A percentile compares a stretch with the other conserved stretches of the same genome.
Conservation (phyloP, 371 early-diverging fungal species). For the Apophysomyces variabilis region DNA sequence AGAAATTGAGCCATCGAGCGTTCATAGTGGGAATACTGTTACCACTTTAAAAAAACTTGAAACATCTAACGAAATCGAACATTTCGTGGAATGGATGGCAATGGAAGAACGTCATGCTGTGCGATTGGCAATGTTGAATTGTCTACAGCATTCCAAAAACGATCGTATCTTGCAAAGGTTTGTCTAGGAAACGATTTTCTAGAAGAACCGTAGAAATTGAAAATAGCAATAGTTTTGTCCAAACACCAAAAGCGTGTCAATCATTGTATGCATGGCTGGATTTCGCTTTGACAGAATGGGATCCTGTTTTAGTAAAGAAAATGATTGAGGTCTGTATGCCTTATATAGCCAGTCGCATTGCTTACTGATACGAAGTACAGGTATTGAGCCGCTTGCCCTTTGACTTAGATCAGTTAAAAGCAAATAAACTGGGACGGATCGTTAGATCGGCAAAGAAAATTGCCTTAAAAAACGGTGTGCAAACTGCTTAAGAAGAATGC, state of each 20-base stretch:
- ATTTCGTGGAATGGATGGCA: conserved; percentile 9
- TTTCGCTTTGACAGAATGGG: conserved; percentile 1
- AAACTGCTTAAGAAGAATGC: too few species aligned
- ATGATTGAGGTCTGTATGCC: background rate
- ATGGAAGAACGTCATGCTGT: conserved; percentile 1
- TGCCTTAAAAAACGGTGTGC: conserved; percentile 13
- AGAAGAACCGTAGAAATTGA: background rate
- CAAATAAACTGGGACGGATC: conserved; percentile 17
- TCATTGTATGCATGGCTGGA: conserved; percentile 1
- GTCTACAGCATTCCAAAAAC: conserved; percentile 2
- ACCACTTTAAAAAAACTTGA: background rate
- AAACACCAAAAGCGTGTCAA: conserved; percentile 4
- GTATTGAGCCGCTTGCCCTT: conserved; percentile 19
- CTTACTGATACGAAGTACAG: conserved; percentile 7
- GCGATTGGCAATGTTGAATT: background rate
- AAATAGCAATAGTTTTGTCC: background rate
- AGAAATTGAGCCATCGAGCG: background rate
- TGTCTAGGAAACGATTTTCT: background rate
- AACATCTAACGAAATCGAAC: background rate
- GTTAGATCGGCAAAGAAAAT: conserved; percentile 19
- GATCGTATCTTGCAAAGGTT: background rate
- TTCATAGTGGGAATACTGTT: background rate
- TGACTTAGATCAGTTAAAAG: conserved; percentile 17
- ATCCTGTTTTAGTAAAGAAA: conserved; percentile 6
- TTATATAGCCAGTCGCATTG: background rate